Evolutionary conservation across 805 yeast species (phyloP).

Genomic region (Sugiyamaella qingdaonensis): DNA sequence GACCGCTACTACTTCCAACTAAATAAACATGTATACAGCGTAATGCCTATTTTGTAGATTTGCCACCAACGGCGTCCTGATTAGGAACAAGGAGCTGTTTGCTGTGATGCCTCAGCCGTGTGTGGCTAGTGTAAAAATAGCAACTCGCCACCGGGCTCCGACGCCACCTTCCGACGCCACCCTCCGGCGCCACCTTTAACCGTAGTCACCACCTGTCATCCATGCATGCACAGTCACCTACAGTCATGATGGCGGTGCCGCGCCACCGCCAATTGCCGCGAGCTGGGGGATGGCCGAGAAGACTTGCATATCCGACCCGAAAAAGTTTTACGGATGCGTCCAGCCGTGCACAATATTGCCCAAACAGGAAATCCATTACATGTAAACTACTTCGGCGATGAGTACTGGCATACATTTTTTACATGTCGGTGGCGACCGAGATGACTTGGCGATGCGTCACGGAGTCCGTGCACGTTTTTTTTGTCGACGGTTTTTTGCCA

Average conservation of each 20-base stretch:
- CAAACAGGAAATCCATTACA: background rate
- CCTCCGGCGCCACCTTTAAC: background rate
- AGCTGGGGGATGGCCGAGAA: background rate
- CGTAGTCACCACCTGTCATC: slow-evolving; percentile 1
- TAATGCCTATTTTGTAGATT: too few relatives aligned
- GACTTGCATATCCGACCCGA: background rate
- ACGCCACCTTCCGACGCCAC: slow-evolving; percentile 21
- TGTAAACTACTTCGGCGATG: background rate
- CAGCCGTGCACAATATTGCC: background rate
- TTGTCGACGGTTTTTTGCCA: background rate
- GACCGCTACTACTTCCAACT: too few relatives aligned
- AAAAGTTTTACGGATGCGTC: background rate
- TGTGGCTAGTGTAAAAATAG: too few relatives aligned
- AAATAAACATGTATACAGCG: too few relatives aligned
- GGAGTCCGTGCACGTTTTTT: background rate
- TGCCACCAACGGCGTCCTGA: too few relatives aligned
- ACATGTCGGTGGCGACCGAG: background rate
- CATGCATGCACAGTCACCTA: background rate
- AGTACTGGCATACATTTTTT: background rate
- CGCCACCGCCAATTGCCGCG: background rate
- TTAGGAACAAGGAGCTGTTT: too few relatives aligned
- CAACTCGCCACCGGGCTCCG: slow-evolving; percentile 39
- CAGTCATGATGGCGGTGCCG: background rate
- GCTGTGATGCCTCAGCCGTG: too few relatives aligned
- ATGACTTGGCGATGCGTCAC: slow-evolving; percentile 1